Evolutionary conservation across 2,329 filamentous ascomycete genomes (phyloP).

Genomic region (Clonostachys rosea): DNA sequence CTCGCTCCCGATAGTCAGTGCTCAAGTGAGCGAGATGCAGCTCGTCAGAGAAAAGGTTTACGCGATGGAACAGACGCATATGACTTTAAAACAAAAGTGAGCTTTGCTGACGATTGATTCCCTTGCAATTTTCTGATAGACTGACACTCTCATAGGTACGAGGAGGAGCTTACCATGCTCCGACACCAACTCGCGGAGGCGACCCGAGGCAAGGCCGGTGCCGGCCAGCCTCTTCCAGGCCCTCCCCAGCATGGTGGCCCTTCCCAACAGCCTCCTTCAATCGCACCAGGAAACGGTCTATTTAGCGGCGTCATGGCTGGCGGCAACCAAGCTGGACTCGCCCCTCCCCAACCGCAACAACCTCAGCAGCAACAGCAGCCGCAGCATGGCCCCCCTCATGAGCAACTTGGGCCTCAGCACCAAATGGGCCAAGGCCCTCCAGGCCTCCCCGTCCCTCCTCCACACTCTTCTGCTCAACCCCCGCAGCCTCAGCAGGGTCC

Average conservation of each 20-base stretch:
- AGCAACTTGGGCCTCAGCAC: conserved; percentile 44
- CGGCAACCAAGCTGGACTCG: conserved; percentile 75
- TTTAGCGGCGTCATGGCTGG: conserved; percentile 97
- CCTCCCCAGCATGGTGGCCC: conserved; percentile 73
- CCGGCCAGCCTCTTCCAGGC: conserved; percentile 56
- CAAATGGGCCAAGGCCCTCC: conserved; percentile 72
- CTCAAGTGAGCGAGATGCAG: conserved; percentile 92
- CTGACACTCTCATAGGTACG: conserved; percentile 63
- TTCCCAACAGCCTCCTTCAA: conserved; percentile 80
- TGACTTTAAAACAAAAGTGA: conserved; percentile 88
- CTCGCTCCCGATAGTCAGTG: conserved; percentile 59
- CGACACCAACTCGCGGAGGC: conserved; percentile 81
- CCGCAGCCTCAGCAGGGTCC: conserved; percentile 29
- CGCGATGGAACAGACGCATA: conserved; percentile 84
- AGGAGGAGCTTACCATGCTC: conserved; percentile 82
- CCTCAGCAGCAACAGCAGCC: conserved; percentile 25
- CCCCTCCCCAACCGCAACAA: conserved; percentile 68
- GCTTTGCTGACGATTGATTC: conserved; percentile 19
- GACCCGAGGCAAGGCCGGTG: conserved; percentile 46
- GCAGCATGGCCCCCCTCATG: conserved; percentile 61
- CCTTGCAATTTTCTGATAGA: not conserved
- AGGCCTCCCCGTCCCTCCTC: conserved; percentile 53
- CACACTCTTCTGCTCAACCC: conserved; percentile 59
- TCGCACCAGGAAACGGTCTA: conserved; percentile 86
- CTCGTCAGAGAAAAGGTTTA: conserved; percentile 91